Percentiles rank a stretch among this genome's conserved stretches.
Evolutionary conservation across 176 grass and related monocot genomes (phyloP).

Genomic region (Thinopyrum elongatum): DNA sequence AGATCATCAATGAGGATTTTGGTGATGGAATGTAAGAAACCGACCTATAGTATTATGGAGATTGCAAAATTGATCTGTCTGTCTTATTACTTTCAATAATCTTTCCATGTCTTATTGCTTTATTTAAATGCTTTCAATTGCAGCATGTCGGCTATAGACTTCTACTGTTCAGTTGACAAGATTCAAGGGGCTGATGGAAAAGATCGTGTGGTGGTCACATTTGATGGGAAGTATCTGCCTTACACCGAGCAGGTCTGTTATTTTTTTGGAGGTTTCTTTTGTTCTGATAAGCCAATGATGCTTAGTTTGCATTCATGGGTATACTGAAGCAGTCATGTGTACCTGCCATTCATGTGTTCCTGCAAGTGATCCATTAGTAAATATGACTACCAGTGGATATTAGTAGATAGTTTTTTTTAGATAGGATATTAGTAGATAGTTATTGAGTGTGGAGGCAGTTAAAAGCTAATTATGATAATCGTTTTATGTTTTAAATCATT

Average conservation of each 20-base stretch:
- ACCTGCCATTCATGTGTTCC: not conserved
- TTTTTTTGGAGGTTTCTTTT: slow-evolving; percentile 4
- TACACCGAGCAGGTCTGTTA: slow-evolving; percentile 80
- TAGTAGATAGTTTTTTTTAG: not conserved
- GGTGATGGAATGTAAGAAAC: slow-evolving; percentile 95
- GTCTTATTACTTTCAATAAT: not conserved
- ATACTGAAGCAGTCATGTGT: not conserved
- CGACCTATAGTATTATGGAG: not conserved
- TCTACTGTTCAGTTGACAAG: slow-evolving; percentile 94
- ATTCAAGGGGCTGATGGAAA: slow-evolving; percentile 80
- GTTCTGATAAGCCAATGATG: not conserved
- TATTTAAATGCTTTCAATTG: slow-evolving; percentile 13
- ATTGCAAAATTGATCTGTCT: not conserved
- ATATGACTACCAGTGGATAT: not conserved
- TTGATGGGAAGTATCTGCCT: slow-evolving; percentile 96
- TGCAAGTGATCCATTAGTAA: not conserved
- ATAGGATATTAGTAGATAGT: not conserved
- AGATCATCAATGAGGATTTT: slow-evolving; percentile 97
- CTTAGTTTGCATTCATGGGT: not conserved
- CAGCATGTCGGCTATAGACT: slow-evolving; percentile 97
- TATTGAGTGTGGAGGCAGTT: not conserved
- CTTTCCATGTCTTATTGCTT: not conserved
- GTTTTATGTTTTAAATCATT: not conserved
- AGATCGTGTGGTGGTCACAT: slow-evolving; percentile 78
- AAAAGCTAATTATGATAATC: not conserved